Evolutionary conservation across 208 protist genomes (phyloP).

Genomic region (Leishmania mexicana): DNA sequence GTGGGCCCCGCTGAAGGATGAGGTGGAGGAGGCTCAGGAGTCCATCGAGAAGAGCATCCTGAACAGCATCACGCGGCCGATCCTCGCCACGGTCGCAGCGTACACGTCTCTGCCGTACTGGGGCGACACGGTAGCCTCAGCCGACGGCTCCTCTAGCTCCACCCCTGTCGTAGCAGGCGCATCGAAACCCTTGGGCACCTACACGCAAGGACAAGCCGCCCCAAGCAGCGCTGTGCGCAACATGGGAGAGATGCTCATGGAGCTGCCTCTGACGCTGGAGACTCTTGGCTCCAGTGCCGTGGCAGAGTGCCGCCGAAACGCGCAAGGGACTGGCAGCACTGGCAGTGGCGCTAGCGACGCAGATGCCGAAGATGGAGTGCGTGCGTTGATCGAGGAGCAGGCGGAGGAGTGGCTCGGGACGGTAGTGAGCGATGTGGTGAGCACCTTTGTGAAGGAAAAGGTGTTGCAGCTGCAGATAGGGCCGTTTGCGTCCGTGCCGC

Average conservation of each 20-base stretch:
- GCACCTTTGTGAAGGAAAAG: constrained; percentile 55
- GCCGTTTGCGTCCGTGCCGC: constrained; percentile 22
- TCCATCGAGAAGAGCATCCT: constrained; percentile 37
- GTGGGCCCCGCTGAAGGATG: constrained; percentile 45
- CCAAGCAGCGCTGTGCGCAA: constrained; percentile 59
- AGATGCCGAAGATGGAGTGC: constrained; percentile 29
- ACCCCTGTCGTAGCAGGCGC: neutral
- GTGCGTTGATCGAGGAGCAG: constrained; percentile 59
- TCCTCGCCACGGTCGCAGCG: constrained; percentile 35
- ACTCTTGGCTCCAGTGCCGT: constrained; percentile 37
- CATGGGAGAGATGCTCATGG: constrained; percentile 84
- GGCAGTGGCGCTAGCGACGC: neutral
- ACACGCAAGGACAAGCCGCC: constrained; percentile 42
- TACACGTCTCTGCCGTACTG: constrained; percentile 54
- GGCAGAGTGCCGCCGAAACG: constrained; percentile 5
- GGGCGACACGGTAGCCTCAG: constrained; percentile 14
- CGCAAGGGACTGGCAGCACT: neutral
- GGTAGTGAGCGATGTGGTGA: constrained; percentile 57
- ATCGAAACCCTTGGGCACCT: constrained; percentile 6
- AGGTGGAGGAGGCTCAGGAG: constrained; percentile 32
- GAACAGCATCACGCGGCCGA: constrained; percentile 41
- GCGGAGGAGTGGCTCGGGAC: constrained; percentile 65
- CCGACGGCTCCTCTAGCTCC: neutral
- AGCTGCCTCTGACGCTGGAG: constrained; percentile 76
- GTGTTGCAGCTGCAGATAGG: constrained; percentile 51